A percentile compares a stretch with the other conserved stretches of the same genome.
phyloP scores from a whole-genome alignment of 1,139 yeast species.

The Lizanozyma gosingica region DNA sequence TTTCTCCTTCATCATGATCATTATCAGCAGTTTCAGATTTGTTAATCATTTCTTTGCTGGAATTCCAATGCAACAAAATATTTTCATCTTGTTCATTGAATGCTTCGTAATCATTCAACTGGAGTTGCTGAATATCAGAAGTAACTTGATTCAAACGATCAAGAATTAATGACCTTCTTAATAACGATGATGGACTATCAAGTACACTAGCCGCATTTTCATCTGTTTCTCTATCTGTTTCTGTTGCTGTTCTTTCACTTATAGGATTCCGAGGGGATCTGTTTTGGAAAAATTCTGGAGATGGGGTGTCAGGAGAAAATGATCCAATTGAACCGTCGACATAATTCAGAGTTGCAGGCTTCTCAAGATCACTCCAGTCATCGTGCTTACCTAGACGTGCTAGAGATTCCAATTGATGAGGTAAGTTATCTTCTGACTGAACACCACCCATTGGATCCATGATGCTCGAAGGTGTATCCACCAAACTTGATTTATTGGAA shows the following conservation, averaged over 20 bases:
- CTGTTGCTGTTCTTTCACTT: constrained; percentile 1
- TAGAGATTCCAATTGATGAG: background rate
- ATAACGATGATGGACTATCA: constrained; percentile 4
- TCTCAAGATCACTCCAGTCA: background rate
- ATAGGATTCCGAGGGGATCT: background rate
- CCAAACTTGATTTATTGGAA: background rate
- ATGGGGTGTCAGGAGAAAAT: constrained; percentile 30
- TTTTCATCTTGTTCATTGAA: constrained; percentile 3
- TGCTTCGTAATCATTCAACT: constrained; percentile 14
- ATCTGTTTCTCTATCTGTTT: background rate
- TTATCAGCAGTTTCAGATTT: background rate
- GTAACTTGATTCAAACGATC: constrained; percentile 35
- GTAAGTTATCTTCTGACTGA: background rate
- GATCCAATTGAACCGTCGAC: constrained; percentile 24
- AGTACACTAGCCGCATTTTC: background rate
- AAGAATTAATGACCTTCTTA: constrained; percentile 30
- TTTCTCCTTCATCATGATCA: background rate
- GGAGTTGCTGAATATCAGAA: constrained; percentile 28
- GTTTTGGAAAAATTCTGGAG: constrained; percentile 4
- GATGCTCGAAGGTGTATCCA: background rate
- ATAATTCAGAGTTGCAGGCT: background rate
- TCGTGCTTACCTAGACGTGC: background rate
- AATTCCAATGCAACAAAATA: background rate
- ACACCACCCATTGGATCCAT: background rate
- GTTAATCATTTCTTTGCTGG: background rate